A percentile compares a stretch with the other conserved stretches of the same genome.
phyloP scores from a whole-genome alignment of 192 early-diverging fungal genomes.

The Diversispora eburnea region DNA sequence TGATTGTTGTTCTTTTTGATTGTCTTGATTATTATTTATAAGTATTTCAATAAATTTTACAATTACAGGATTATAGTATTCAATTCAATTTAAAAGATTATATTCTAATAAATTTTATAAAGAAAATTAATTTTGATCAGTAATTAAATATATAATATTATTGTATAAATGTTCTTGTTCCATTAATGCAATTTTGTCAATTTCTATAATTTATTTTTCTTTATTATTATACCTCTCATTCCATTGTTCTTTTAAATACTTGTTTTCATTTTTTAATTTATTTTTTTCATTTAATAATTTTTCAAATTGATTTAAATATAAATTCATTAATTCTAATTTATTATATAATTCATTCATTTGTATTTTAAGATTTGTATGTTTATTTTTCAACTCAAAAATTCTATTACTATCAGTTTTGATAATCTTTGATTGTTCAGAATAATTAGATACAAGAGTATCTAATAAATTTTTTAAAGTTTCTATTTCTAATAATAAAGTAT shows the following conservation, averaged over 20 bases:
- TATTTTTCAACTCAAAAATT: neutral
- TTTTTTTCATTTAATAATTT: neutral
- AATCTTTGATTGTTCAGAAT: neutral
- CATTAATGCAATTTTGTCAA: too few species aligned
- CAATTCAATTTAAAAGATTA: too few species aligned
- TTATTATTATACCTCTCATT: too few species aligned
- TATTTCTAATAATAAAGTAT: neutral
- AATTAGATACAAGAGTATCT: neutral
- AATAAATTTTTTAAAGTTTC: neutral
- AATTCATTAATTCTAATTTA: neutral
- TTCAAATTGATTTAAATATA: neutral
- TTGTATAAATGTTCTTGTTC: neutral
- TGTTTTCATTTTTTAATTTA: neutral
- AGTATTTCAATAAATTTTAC: too few species aligned
- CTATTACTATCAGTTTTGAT: neutral
- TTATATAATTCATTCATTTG: neutral
- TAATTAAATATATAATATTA: neutral
- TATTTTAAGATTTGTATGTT: neutral
- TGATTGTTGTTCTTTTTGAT: too few species aligned
- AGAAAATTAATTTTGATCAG: too few species aligned
- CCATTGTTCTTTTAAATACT: too few species aligned
- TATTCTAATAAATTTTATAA: too few species aligned
- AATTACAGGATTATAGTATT: too few species aligned
- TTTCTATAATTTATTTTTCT: too few species aligned
- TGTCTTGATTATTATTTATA: too few species aligned